Base-by-base conservation (phyloP, 306 rosid genomes). In the Coriaria nepalensis region DNA sequence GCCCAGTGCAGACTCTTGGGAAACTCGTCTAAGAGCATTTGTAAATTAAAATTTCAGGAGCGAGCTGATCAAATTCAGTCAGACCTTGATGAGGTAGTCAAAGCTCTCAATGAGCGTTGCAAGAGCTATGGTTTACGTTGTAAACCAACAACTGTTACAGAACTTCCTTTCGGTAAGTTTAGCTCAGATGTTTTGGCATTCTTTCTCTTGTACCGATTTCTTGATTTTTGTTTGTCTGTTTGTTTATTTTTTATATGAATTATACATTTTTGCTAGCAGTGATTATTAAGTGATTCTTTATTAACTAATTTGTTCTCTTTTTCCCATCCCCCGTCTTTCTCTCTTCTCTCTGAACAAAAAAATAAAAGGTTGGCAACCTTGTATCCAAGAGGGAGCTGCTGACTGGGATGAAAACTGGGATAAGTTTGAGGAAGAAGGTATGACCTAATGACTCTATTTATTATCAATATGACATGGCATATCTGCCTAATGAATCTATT, bases 351-450 rank as follows among this genome's bases (percentile, higher is more conserved):
- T 9, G 38, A 0, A 13, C 45, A 13, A 43, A 34, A 65, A 33
- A 55, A 51, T 62, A 51, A 60, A 64, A 87, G 99, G 93, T 53
- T 92, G 99, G 99, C 99, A 92, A 70, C 78, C 68, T 54, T 93
- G 99, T 36, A 78, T 92, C 70, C 94, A 79, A 68, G 87, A 69
- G 59, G 93, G 69, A 52, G 85, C 86, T 59, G 93, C 96, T 57
- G 99, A 86, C 69, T 92, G 96, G 99, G 88, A 92, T 75, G 96
- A 75, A 54, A 75, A 79, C 67, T 92, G 96, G 94, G 98, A 92
- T 65, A 86, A 79, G 62, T 75, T 92, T 60, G 94, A 92, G 63
- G 96, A 79, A 37, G 85, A 85, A 85, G 98, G 98, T 92, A 77
- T 62, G 59, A 34, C 56, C 13, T 29, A 52, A 59, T 52, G n/a